Conservation (phyloP, 108 stramenopile genomes). For the Hondaea fermentalgiana region DNA sequence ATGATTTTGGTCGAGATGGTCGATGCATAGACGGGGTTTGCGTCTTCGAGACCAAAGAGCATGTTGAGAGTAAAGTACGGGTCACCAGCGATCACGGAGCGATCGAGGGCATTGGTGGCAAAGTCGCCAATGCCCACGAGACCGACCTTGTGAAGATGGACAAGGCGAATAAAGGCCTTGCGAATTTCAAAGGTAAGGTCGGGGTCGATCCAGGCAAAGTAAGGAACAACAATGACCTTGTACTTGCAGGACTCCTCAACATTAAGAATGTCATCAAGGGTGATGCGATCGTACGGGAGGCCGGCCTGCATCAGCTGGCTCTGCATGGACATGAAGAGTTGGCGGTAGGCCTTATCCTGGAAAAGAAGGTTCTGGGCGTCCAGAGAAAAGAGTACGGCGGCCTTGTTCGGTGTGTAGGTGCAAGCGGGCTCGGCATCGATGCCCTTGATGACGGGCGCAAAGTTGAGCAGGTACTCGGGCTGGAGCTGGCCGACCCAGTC, state of each 20-base stretch:
- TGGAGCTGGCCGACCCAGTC: no score
- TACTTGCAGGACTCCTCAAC: neutral
- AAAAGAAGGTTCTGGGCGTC: neutral
- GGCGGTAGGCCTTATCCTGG: constrained; percentile 10
- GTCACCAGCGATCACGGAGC: neutral
- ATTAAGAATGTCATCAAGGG: neutral
- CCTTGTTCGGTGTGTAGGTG: neutral
- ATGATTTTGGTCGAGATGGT: neutral
- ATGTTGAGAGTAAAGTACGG: neutral
- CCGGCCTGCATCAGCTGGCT: neutral
- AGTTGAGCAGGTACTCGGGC: neutral
- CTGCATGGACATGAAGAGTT: neutral
- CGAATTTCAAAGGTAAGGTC: neutral
- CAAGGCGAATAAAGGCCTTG: neutral
- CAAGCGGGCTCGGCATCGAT: neutral
- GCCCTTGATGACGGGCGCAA: neutral
- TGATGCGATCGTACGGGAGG: neutral
- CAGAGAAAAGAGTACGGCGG: neutral
- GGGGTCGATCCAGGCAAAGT: neutral
- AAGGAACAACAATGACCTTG: neutral
- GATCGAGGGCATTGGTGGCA: neutral
- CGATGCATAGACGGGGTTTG: neutral
- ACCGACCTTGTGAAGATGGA: neutral
- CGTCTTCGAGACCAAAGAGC: neutral
- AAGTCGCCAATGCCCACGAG: neutral